Evolutionary conservation across 352 stramenopile genomes (phyloP), one percentile per base, ranked within the genome.

Genomic region (Pythium periplocum): DNA sequence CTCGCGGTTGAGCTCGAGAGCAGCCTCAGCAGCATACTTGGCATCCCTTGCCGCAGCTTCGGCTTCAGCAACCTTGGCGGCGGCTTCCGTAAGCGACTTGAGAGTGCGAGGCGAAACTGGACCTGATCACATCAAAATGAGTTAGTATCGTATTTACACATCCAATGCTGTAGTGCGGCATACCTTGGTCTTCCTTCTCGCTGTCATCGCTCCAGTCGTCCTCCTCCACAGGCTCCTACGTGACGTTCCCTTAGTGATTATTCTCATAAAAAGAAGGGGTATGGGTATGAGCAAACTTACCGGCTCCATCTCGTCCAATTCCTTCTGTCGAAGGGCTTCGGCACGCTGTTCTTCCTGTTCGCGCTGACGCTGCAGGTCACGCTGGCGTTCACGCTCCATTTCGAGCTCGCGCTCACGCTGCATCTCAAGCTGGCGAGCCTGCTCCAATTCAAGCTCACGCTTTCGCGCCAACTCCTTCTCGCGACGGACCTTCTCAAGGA

Each of bases 171-270:
- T 26, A 26, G 17, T 26, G 17, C 2, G 12, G 61, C 61, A 45
- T 56, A 65, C 64, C 66, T 45, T 64, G 61, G 41, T 69, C 68
- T 36, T 85, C 71, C 60, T 82, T 85, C 37, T 89, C 76, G 38
- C 76, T 86, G 31, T 75, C 73, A 39, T 86, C 78, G 71, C 75
- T 87, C 76, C 74, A 90, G 66, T 87, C 78, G 67, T 90, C 75
- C 70, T 90, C 76, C 64, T 26, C 17, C 17, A 90, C 76, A 76
- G 76, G 76, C 74, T 90, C 78, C 78, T 89, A 82, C 65, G 62
- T 68, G 69, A 53, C 67, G 68, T 59, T 65, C 72, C 78, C 78
- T 85, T 80, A 88, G 75, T 78, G 69, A 61, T 39, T 31, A 36
- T 48, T 17, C 38, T 8, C 8, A 44, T 7, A 6, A 6, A 12